These are phyloP conservation scores for Rhizopogon rudus DNA, from an alignment of 768 basidiomycete genomes.

Conservation along the genomic window DNA sequence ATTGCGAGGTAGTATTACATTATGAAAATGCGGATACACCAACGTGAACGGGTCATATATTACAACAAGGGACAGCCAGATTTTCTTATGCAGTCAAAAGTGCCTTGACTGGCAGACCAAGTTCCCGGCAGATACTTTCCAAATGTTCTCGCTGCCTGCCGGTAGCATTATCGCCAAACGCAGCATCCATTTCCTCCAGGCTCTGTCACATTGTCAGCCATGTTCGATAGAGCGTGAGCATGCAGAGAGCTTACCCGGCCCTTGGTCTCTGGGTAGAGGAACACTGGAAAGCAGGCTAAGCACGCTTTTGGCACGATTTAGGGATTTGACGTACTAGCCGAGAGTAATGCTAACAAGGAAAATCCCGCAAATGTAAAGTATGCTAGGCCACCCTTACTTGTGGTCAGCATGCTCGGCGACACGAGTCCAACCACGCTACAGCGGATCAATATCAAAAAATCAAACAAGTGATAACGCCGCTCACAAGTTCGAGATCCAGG, in stretches of 20 bases:
- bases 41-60: too few species aligned
- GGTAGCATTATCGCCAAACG: slow-evolving; percentile 24
- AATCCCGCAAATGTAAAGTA: slow-evolving; percentile 27
- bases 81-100: slow-evolving; percentile 6
- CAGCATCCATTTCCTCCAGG: slow-evolving; percentile 28
- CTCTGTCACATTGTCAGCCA: slow-evolving; percentile 7
- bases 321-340: slow-evolving; percentile 16
- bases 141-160: slow-evolving; percentile 22
- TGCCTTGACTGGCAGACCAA: slow-evolving; percentile 23
- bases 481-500: slow-evolving; percentile 37
- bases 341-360: slow-evolving; percentile 22
- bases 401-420: slow-evolving; percentile 21
- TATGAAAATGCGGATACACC: too few species aligned
- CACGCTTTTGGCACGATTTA: not conserved
- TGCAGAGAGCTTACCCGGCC: slow-evolving; percentile 21
- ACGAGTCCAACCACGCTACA: slow-evolving; percentile 24
- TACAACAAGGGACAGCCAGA: too few species aligned
- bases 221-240: too few species aligned
- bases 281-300: slow-evolving; percentile 7
- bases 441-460: not conserved
- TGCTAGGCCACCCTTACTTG: slow-evolving; percentile 16
- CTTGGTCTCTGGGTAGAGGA: slow-evolving; percentile 27
- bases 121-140: slow-evolving; percentile 21
- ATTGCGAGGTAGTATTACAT: too few species aligned
- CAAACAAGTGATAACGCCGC: not conserved